These are phyloP conservation scores for Plenodomus lindquistii DNA, from an alignment of 2,329 filamentous ascomycete genomes.

Conservation along the genomic window DNA sequence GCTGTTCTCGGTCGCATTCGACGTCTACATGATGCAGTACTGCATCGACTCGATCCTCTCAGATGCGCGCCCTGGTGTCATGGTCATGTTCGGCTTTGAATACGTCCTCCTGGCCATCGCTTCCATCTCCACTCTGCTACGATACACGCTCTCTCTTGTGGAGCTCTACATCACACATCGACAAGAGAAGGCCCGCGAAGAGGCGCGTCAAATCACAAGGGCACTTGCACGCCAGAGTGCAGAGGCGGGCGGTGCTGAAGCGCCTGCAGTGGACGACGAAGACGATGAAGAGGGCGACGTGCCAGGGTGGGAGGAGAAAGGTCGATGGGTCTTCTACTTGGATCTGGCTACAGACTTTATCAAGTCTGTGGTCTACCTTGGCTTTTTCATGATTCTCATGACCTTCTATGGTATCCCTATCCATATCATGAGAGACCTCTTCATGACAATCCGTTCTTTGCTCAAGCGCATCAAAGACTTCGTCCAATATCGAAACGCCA, in stretches of 20 bases:
- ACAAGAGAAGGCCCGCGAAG: constrained; percentile 68
- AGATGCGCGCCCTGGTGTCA: constrained; percentile 93
- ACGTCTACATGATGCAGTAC: constrained; percentile 78
- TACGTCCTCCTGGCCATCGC: constrained; percentile 85
- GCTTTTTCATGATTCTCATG: constrained; percentile 91
- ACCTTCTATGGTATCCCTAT: constrained; percentile 95
- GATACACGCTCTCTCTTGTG: constrained; percentile 77
- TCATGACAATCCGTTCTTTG: constrained; percentile 91
- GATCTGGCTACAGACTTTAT: constrained; percentile 88
- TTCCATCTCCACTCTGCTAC: constrained; percentile 75
- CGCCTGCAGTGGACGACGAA: constrained; percentile 59
- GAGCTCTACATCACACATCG: constrained; percentile 75
- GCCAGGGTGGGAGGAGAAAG: constrained; percentile 94
- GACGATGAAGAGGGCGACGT: constrained; percentile 94
- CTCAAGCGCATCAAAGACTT: constrained; percentile 87
- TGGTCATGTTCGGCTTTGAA: constrained; percentile 99
- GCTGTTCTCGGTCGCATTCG: constrained; percentile 76
- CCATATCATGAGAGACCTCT: constrained; percentile 93
- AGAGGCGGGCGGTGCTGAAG: constrained; percentile 44
- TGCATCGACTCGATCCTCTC: constrained; percentile 80
- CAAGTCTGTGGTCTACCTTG: constrained; percentile 85
- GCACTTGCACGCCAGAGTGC: constrained; percentile 71
- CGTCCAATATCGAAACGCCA: constrained; percentile 85
- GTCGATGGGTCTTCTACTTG: constrained; percentile 85
- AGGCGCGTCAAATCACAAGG: constrained; percentile 44